Base-by-base conservation (phyloP, 2,329 filamentous ascomycete genomes). In the Diplodia mutila region DNA sequence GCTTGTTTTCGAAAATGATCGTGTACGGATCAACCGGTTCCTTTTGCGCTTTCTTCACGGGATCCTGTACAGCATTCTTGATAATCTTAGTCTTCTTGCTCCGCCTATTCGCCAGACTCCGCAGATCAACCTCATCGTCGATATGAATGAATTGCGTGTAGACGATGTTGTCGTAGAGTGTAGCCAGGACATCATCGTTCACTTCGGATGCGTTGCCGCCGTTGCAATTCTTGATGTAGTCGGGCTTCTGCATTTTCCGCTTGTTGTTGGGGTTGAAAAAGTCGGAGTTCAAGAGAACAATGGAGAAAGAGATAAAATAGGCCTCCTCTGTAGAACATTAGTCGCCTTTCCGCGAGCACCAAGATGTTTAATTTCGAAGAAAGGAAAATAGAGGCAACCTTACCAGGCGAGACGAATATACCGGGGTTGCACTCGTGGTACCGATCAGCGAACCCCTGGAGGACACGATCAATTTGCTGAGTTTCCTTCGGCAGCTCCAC, bases 191-290 rank as follows among this genome's bases (percentile, higher is more conserved):
- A 71, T 98, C 94, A 71, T 96, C 92, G 64, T 91, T 92, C n/a
- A 98, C 91, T 27, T 65, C 67, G 25, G 59, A 65, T 32, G 59
- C 61, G 16, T 92, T 92, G n/a, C 54, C 16, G 6, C 93, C 93
- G 76, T 98, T 94, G 3, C 92, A 93, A 77, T 98, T 98, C 79
- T 96, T 97, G 72, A 98, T 85, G 79, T 99, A 99, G 75, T 98
- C 95, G 0, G 86, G 82, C 76, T 97, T 96, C 75, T 97, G 93
- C 95, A 99, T 99, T 80, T 99, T 99, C 78, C 95, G 88, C 81
- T 98, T 98, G 82, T 98, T 98, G 83, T 98, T 99, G 80, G 97
- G 97, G 84, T 99, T 99, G 87, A 98, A 98, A n/a, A 97, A 92
- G 76, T 99, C 95, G 0, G 95, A 98, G 74, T 99, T 95, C 39